Conservation (phyloP, 2,329 filamentous ascomycete genomes). For the Alternaria gansuensis region DNA sequence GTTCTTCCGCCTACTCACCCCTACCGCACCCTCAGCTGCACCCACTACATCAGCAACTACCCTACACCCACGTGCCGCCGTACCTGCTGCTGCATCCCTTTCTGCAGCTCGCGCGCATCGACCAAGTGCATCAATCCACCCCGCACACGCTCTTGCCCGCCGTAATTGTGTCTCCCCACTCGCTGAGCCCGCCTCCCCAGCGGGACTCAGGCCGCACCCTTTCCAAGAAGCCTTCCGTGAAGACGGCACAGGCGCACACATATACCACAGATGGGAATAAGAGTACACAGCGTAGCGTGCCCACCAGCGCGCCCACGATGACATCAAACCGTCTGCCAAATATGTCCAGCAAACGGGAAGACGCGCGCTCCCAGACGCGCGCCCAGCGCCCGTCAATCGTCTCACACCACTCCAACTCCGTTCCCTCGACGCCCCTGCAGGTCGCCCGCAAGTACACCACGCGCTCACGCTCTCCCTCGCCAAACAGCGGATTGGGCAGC, state of each 20-base stretch:
- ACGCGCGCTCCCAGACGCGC: constrained; percentile 34
- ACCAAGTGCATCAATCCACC: constrained; percentile 36
- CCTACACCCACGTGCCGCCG: constrained; percentile 27
- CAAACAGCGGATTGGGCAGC: constrained; percentile 73
- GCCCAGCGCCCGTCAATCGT: constrained; percentile 60
- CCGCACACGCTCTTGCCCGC: constrained; percentile 38
- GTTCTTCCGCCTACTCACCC: constrained; percentile 22
- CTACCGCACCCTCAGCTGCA: constrained; percentile 5
- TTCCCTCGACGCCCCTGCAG: constrained; percentile 92
- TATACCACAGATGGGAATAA: constrained; percentile 53
- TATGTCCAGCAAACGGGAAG: constrained; percentile 44
- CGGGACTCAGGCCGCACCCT: constrained; percentile 44
- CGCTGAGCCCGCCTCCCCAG: constrained; percentile 44
- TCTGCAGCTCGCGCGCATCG: constrained; percentile 43
- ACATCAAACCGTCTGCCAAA: constrained; percentile 45
- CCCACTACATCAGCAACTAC: constrained; percentile 23
- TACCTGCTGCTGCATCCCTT: constrained; percentile 41
- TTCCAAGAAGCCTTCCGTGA: constrained; percentile 43
- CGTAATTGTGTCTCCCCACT: constrained; percentile 54
- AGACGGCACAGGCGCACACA: constrained; percentile 41
- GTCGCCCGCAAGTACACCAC: constrained; percentile 85
- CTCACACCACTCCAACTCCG: constrained; percentile 81
- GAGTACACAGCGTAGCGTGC: constrained; percentile 42
- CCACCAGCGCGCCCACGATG: constrained; percentile 51
- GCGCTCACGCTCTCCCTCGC: constrained; percentile 78